Conservation (phyloP, 495 filamentous ascomycete species). For the Sordaria brevicollis region DNA sequence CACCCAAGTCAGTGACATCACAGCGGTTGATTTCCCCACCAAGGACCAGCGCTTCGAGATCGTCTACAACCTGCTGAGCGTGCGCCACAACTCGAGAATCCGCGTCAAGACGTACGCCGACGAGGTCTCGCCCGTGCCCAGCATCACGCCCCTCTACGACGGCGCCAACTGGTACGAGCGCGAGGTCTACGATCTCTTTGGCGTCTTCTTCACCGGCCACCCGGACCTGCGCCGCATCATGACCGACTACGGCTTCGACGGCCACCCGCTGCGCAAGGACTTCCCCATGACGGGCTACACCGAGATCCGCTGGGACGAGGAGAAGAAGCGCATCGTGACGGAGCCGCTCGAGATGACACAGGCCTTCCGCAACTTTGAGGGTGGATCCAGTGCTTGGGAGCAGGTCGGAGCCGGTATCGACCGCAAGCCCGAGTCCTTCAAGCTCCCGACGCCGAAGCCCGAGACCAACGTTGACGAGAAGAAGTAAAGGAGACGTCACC, state of each 20-base stretch:
- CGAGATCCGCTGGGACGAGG: slow-evolving; percentile 94
- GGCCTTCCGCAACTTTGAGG: slow-evolving; percentile 98
- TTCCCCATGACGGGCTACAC: slow-evolving; percentile 98
- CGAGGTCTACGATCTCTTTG: slow-evolving; percentile 95
- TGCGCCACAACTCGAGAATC: slow-evolving; percentile 92
- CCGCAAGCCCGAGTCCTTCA: slow-evolving; percentile 79
- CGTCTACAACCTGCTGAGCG: slow-evolving; percentile 93
- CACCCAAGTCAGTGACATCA: slow-evolving; percentile 87
- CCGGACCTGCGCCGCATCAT: slow-evolving; percentile 96
- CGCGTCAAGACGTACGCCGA: slow-evolving; percentile 98
- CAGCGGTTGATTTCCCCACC: slow-evolving; percentile 90
- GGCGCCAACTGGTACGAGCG: slow-evolving; percentile 99
- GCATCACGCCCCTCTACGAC: slow-evolving; percentile 74
- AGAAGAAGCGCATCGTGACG: slow-evolving; percentile 98
- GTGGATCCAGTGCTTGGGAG: slow-evolving; percentile 74
- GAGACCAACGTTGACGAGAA: slow-evolving; percentile 87
- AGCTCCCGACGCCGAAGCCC: slow-evolving; percentile 88
- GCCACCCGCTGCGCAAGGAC: slow-evolving; percentile 93
- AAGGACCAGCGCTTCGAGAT: slow-evolving; percentile 92
- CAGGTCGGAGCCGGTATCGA: slow-evolving; percentile 77
- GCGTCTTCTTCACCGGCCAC: slow-evolving; percentile 91
- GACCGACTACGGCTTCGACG: slow-evolving; percentile 99
- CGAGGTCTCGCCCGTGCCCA: slow-evolving; percentile 90
- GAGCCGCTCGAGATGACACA: slow-evolving; percentile 96
- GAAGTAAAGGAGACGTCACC: slow-evolving; percentile 49